Evolutionary conservation across 495 filamentous ascomycete species (phyloP).

Genomic region (Oidiodendron maius): DNA sequence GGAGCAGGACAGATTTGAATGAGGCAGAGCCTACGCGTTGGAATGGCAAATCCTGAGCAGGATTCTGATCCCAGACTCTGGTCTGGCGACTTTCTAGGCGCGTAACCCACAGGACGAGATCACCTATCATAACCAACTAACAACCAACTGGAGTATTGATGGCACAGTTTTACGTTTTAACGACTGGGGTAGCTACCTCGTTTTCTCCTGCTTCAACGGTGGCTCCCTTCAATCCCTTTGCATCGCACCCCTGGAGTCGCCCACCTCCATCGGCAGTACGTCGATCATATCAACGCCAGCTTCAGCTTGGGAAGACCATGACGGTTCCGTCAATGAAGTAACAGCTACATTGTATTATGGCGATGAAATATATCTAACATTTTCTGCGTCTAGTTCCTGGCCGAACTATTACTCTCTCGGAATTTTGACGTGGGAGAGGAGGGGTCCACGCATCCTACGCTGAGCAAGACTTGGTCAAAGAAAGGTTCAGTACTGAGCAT

Average conservation of each 20-base stretch:
- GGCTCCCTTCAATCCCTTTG: slow-evolving; percentile 38
- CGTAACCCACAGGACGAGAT: too few relatives aligned
- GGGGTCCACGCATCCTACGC: slow-evolving; percentile 29
- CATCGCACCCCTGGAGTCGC: slow-evolving; percentile 31
- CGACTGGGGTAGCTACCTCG: slow-evolving; percentile 32
- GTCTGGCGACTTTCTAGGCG: not conserved
- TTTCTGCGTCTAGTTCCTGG: slow-evolving; percentile 47
- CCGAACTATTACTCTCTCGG: slow-evolving; percentile 46
- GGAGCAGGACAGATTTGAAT: slow-evolving; percentile 18
- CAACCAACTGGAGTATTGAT: slow-evolving; percentile 42
- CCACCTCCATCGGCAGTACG: slow-evolving; percentile 21
- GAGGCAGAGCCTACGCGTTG: slow-evolving; percentile 35
- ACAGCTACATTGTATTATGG: slow-evolving; percentile 19
- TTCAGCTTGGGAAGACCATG: slow-evolving; percentile 40
- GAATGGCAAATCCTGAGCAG: slow-evolving; percentile 28
- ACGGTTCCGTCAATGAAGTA: slow-evolving; percentile 47
- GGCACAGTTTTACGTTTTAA: slow-evolving; percentile 33
- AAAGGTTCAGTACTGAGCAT: slow-evolving; percentile 24
- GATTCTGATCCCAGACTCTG: not conserved
- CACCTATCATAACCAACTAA: slow-evolving; percentile 28
- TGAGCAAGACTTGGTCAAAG: slow-evolving; percentile 45
- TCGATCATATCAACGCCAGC: slow-evolving; percentile 39
- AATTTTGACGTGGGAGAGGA: slow-evolving; percentile 37
- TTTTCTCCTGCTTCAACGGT: slow-evolving; percentile 40
- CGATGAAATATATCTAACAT: slow-evolving; percentile 41